Evolutionary conservation across 2,329 filamentous ascomycete genomes (phyloP), one percentile per base, ranked within the genome.

Genomic region (Stagonosporopsis chrysanthemi): DNA sequence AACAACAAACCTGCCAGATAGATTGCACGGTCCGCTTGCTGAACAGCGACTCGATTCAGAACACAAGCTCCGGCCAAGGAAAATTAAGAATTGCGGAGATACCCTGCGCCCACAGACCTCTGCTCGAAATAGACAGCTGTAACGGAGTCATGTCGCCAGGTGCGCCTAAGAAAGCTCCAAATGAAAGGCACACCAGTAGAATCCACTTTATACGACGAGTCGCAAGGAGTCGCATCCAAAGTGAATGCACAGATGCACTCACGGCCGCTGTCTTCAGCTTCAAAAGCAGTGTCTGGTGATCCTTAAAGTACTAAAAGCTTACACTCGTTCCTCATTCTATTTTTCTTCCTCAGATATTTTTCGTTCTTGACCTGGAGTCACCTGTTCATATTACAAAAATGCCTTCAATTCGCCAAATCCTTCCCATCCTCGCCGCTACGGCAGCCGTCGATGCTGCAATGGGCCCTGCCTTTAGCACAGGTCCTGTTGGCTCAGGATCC

Each of bases 401-500:
- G 64, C 48, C 58, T 59, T 66, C 64, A 40, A 48, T 62, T 11
- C 51, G 53, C 43, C 46, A 58, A 28, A 44, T 62, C 31, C n/a
- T 64, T 43, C 24, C 60, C 17, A 26, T 33, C 11, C 36, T 65
- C 24, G 58, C 64, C 22, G 49, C 59, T 29, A 53, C 54, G 8
- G 56, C 55, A 26, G 53, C 58, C 5, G 60, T 56, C 28, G 45
- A 67, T 12, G 67, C 65, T 19, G 67, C 67, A 36, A 61, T 70
- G 48, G 67, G 67, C 33, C 67, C 67, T 40, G 52, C 66, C 7
- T 68, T 70, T 57, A 64, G 60, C 52, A 81, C 80, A 12, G 80
- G 80, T 0, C 80, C 80, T 3, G 78, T 80, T 43, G 68, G 75
- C 6, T 52, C 60, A 33, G 62, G 72, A 57, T 76, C 77, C 1